These are phyloP conservation scores for Phyllosticta citrichinensis DNA, from an alignment of 2,329 filamentous ascomycete genomes.

Conservation along the genomic window DNA sequence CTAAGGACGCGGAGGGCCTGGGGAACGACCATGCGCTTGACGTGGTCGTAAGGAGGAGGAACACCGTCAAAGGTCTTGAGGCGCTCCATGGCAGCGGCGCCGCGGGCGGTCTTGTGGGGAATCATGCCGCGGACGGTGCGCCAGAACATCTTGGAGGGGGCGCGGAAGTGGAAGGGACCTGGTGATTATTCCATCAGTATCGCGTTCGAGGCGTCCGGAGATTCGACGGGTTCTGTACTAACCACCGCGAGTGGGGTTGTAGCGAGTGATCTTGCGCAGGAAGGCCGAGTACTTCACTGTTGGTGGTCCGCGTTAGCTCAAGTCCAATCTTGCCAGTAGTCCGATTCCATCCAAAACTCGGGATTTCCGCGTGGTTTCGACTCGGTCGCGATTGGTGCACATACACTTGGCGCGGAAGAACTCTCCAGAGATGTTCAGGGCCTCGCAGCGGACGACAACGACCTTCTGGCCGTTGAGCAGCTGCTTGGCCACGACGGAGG, in stretches of 20 bases:
- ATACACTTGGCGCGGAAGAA: conserved; percentile 99
- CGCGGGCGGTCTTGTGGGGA: conserved; percentile 98
- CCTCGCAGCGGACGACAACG: conserved; percentile 96
- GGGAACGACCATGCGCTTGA: conserved; percentile 99
- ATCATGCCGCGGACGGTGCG: conserved; percentile 99
- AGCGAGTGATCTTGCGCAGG: conserved; percentile 99
- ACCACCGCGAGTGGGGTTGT: conserved; percentile 98
- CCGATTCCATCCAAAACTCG: not conserved
- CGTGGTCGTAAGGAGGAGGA: conserved; percentile 97
- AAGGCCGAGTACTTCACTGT: conserved; percentile 99
- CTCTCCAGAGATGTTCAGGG: conserved; percentile 99
- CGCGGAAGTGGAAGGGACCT: conserved; percentile 99
- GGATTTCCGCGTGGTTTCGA: not conserved
- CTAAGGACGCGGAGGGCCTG: conserved; percentile 94
- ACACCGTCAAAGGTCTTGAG: conserved; percentile 99
- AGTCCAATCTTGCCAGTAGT: conserved; percentile 16
- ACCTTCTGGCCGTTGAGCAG: conserved; percentile 99
- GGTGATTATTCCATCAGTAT: conserved; percentile 20
- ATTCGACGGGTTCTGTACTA: conserved; percentile 34
- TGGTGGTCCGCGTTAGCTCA: conserved; percentile 15
- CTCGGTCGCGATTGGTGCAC: conserved; percentile 36
- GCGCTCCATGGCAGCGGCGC: conserved; percentile 91
- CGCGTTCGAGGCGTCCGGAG: not conserved
- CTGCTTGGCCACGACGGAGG: conserved; percentile 97
- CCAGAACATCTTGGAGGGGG: conserved; percentile 99